Conservation (phyloP, 2,329 filamentous ascomycete genomes). For the Colletotrichum sp. region DNA sequence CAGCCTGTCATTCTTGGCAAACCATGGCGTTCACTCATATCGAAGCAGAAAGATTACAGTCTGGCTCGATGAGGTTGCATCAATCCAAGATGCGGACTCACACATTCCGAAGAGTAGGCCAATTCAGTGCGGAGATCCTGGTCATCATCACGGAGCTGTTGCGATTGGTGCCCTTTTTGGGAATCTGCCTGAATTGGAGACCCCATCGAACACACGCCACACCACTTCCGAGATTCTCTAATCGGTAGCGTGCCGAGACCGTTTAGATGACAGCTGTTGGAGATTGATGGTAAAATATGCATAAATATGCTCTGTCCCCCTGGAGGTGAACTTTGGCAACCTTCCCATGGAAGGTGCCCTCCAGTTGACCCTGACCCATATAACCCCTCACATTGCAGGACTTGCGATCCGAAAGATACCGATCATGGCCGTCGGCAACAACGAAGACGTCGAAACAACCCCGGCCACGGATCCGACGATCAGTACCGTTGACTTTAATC, state of each 20-base stretch:
- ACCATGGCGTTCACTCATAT: too few species aligned
- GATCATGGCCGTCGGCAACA: background rate
- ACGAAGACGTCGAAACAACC: background rate
- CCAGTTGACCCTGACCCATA: too few species aligned
- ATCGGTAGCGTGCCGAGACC: background rate
- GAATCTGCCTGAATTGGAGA: background rate
- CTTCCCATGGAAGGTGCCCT: background rate
- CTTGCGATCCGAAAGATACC: background rate
- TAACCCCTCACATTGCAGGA: background rate
- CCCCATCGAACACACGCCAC: background rate
- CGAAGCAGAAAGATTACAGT: too few species aligned
- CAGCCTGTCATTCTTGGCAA: too few species aligned
- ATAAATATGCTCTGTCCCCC: background rate
- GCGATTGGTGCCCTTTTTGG: slow-evolving; percentile 12
- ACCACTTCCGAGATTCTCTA: background rate
- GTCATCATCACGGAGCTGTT: background rate
- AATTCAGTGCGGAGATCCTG: background rate
- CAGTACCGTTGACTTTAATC: slow-evolving; percentile 17
- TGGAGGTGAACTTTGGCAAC: too few species aligned
- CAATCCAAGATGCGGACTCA: background rate
- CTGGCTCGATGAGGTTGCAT: too few species aligned
- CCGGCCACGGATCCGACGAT: background rate
- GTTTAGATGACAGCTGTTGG: rapidly evolving
- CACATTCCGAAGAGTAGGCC: background rate
- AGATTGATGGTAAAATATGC: background rate